Evolutionary conservation across 2,329 filamentous ascomycete species (phyloP).

Genomic region (Claviceps humidiphila): DNA sequence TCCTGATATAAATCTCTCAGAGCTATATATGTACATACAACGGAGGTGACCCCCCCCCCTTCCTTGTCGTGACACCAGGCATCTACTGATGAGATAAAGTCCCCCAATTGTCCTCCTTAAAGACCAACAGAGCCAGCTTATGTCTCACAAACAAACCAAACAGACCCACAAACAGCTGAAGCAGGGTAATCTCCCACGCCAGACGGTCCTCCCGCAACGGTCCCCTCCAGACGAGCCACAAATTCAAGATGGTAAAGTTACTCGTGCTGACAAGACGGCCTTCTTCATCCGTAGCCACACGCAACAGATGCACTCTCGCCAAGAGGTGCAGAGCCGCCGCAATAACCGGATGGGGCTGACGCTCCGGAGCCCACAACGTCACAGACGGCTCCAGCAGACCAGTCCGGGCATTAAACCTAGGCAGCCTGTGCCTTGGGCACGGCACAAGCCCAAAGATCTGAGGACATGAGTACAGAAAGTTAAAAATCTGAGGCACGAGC

Average conservation of each 20-base stretch:
- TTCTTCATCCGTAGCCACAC: constrained; percentile 51
- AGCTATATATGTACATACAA: no score
- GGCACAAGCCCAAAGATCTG: constrained; percentile 84
- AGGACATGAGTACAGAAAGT: constrained; percentile 86
- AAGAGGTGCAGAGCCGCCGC: constrained; percentile 54
- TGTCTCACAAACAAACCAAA: constrained; percentile 77
- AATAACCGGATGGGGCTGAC: constrained; percentile 54
- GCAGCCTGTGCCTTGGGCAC: constrained; percentile 84
- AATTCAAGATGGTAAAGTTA: constrained; percentile 86
- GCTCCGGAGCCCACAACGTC: constrained; percentile 55
- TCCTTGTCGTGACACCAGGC: no score
- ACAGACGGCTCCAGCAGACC: constrained; percentile 78
- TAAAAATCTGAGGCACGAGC: constrained; percentile 88
- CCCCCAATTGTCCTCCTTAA: constrained; percentile 73
- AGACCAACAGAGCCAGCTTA: constrained; percentile 72
- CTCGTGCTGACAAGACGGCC: constrained; percentile 66
- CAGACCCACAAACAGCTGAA: constrained; percentile 68
- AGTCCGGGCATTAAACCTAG: constrained; percentile 73
- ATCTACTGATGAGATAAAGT: constrained; percentile 12
- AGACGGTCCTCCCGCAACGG: constrained; percentile 79
- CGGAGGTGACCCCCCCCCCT: no score
- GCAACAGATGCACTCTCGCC: constrained; percentile 52
- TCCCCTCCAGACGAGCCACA: constrained; percentile 93
- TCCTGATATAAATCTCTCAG: no score
- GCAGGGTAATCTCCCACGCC: constrained; percentile 62